Evolutionary conservation across 2,329 filamentous ascomycete genomes (phyloP).

Genomic region (Bertia moriformis): DNA sequence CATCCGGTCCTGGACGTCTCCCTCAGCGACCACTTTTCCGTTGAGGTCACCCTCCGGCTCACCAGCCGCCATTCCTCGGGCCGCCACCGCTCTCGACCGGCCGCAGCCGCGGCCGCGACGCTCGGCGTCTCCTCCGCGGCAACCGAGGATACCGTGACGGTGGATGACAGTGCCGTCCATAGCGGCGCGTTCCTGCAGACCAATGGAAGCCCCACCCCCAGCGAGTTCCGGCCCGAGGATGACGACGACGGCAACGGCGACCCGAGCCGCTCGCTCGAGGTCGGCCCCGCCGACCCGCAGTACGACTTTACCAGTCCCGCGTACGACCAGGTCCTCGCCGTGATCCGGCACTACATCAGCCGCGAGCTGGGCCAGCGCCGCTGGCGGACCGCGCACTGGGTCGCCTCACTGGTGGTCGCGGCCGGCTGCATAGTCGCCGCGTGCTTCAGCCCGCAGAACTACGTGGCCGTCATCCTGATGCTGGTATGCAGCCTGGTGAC

Average conservation of each 20-base stretch:
- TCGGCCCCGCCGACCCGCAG: conserved; percentile 8
- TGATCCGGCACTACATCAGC: conserved; percentile 51
- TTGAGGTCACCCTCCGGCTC: conserved; percentile 60
- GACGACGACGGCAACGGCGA: conserved; percentile 6
- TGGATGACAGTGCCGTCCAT: conserved; percentile 8
- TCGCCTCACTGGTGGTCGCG: conserved; percentile 47
- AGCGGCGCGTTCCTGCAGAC: conserved; percentile 23
- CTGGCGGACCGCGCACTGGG: conserved; percentile 63
- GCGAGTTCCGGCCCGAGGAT: conserved; percentile 8
- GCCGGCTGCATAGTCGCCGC: conserved; percentile 65
- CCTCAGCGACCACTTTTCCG: conserved; percentile 86
- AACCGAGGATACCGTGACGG: conserved; percentile 4
- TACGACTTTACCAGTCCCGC: conserved; percentile 27
- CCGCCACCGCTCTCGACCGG: too few relatives aligned
- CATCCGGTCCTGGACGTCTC: conserved; percentile 73
- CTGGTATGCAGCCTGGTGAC: conserved; percentile 67
- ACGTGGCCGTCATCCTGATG: conserved; percentile 66
- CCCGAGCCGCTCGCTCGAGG: too few relatives aligned
- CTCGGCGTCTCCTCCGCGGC: conserved; percentile 4
- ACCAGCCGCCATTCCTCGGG: conserved; percentile 16
- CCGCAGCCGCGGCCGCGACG: conserved; percentile 3
- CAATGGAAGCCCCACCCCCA: conserved; percentile 13
- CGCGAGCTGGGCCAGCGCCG: conserved; percentile 61
- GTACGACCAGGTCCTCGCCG: conserved; percentile 60
- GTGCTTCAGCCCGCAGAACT: conserved; percentile 72